A percentile compares a stretch with the other conserved stretches of the same genome.
Conservation (phyloP, 495 filamentous ascomycete species). For the Penicilliopsis zonata region DNA sequence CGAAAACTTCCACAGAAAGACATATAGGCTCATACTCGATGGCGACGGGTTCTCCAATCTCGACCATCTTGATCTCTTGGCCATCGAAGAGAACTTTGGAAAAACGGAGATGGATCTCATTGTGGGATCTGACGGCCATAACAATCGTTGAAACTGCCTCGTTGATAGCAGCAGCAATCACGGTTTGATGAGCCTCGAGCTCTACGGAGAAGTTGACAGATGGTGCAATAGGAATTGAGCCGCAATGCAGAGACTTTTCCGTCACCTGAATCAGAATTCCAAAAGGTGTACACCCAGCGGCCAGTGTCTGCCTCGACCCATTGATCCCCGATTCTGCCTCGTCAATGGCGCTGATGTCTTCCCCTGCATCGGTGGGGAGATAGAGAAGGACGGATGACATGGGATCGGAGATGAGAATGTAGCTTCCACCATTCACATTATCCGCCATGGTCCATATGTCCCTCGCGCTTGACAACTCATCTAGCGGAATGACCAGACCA, state of each 20-base stretch:
- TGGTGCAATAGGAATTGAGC: conserved; percentile 10
- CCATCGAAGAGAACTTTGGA: conserved; percentile 7
- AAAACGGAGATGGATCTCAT: conserved; percentile 13
- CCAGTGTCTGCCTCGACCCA: conserved; percentile 41
- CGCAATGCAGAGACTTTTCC: conserved; percentile 30
- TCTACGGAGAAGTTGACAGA: conserved; percentile 8
- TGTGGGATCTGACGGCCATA: conserved; percentile 12
- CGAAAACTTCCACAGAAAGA: conserved; percentile 19
- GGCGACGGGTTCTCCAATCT: conserved; percentile 6
- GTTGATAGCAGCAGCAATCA: conserved; percentile 21
- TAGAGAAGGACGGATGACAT: conserved; percentile 26
- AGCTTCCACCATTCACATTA: conserved; percentile 22
- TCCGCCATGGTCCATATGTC: conserved; percentile 41
- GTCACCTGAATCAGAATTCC: conserved; percentile 46
- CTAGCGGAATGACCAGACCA: conserved; percentile 38
- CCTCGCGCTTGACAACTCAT: conserved; percentile 20
- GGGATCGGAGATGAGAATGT: conserved; percentile 27
- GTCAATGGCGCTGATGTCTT: conserved; percentile 28
- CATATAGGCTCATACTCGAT: conserved; percentile 25
- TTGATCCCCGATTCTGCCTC: conserved; percentile 35
- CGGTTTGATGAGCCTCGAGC: conserved; percentile 8
- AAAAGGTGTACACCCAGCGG: conserved; percentile 27
- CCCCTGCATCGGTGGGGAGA: conserved; percentile 16
- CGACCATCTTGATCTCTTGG: conserved; percentile 6
- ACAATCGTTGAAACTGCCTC: conserved; percentile 13